A percentile compares a stretch with the other conserved stretches of the same genome.
phyloP scores from a whole-genome alignment of 768 basidiomycete species.

The Russula abietina region DNA sequence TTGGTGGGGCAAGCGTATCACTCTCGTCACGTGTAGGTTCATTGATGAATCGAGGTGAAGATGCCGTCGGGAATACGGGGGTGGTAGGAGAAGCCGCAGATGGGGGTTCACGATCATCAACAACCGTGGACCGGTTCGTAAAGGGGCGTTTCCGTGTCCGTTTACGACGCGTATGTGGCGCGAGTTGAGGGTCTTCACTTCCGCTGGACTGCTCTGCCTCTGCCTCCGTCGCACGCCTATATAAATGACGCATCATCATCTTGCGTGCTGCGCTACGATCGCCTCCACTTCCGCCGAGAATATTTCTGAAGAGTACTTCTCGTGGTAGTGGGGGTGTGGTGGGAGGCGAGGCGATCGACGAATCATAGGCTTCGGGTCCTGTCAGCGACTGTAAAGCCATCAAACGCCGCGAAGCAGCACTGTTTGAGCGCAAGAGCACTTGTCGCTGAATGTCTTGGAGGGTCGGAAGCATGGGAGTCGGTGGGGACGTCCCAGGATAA shows the following conservation, averaged over 20 bases:
- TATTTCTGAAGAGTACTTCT: conserved; percentile 58
- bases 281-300: conserved; percentile 74
- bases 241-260: conserved; percentile 57
- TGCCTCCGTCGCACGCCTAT: conserved; percentile 51
- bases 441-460: conserved; percentile 35
- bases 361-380: conserved; percentile 59
- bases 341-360: conserved; percentile 43
- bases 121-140: conserved; percentile 26
- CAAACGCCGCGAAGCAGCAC: conserved; percentile 71
- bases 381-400: conserved; percentile 84
- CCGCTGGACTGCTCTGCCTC: conserved; percentile 59
- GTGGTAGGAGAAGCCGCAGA: conserved; percentile 26
- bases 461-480: conserved; percentile 65
- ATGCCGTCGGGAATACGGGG: conserved; percentile 15
- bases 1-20: conserved; percentile 12
- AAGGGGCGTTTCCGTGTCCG: conserved; percentile 22
- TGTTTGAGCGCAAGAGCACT: conserved; percentile 84
- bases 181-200: conserved; percentile 42
- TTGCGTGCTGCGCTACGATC: conserved; percentile 70
- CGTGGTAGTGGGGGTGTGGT: conserved; percentile 42
- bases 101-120: conserved; percentile 31
- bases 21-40: conserved; percentile 22
- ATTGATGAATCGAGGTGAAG: conserved; percentile 12
- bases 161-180: conserved; percentile 18
- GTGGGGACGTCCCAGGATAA: conserved; percentile 60